Percentiles rank a stretch among this genome's conserved stretches.
Evolutionary conservation across 1,284 basidiomycete genomes (phyloP).

Genomic region (Stygiomarasmius scandens): DNA sequence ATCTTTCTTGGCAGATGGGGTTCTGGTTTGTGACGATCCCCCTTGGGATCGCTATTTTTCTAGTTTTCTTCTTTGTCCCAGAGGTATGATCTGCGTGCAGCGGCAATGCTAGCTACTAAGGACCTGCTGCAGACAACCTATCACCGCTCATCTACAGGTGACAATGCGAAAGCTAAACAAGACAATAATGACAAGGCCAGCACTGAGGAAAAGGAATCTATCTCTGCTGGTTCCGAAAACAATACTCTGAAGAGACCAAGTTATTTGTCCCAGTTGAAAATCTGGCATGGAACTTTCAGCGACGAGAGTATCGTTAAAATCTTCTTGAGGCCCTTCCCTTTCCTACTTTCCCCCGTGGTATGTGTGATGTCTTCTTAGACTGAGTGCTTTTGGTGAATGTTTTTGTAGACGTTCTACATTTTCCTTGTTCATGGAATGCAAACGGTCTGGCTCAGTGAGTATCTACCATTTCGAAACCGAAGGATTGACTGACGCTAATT

Average conservation of each 20-base stretch:
- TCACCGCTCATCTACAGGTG: not conserved
- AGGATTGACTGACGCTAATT: not conserved
- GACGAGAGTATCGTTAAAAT: conserved; percentile 35
- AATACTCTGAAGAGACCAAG: conserved; percentile 21
- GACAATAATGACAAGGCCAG: conserved; percentile 33
- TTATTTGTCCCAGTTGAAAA: conserved; percentile 35
- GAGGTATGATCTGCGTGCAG: conserved; percentile 30
- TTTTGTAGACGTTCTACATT: conserved; percentile 36
- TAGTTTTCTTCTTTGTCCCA: conserved; percentile 46
- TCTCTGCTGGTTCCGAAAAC: conserved; percentile 22
- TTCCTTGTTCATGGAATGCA: conserved; percentile 42
- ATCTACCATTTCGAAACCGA: too few species aligned
- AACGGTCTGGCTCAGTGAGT: conserved; percentile 44
- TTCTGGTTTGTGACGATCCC: conserved; percentile 48
- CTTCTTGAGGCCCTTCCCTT: conserved; percentile 41
- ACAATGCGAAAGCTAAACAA: conserved; percentile 6
- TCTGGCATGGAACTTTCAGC: conserved; percentile 40
- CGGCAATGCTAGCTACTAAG: not conserved
- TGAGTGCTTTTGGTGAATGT: not conserved
- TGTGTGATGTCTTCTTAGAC: conserved; percentile 16
- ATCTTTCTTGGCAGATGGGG: conserved; percentile 43
- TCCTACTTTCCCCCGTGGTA: conserved; percentile 44
- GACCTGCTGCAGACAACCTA: conserved; percentile 31
- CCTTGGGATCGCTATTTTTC: conserved; percentile 34
- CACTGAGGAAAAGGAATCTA: conserved; percentile 21